Percentiles rank a stretch among this genome's conserved stretches.
phyloP scores from a whole-genome alignment of 2,329 filamentous ascomycete species.

The Penicillium sp. region DNA sequence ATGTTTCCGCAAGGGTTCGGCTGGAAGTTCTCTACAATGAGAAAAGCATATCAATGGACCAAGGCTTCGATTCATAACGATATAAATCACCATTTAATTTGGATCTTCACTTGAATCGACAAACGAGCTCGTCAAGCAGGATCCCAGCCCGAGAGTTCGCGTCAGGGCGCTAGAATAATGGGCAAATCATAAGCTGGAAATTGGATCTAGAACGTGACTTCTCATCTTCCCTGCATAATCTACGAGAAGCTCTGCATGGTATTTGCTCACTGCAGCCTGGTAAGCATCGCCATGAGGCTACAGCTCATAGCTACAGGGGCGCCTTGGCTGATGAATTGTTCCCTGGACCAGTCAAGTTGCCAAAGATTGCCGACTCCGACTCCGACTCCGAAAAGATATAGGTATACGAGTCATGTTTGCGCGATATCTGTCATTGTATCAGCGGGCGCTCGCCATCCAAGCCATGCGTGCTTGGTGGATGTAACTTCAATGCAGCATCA shows the following conservation, averaged over 20 bases:
- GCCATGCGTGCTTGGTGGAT: not conserved
- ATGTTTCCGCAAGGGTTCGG: slow-evolving; percentile 6
- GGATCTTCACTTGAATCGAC: slow-evolving; percentile 8
- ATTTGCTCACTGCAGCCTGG: not conserved
- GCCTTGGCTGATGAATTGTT: not conserved
- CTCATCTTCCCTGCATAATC: not conserved
- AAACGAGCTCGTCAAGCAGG: slow-evolving; percentile 7
- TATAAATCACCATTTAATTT: slow-evolving; percentile 8
- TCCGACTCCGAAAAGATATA: slow-evolving; percentile 10
- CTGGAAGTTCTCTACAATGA: slow-evolving; percentile 1
- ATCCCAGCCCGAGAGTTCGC: slow-evolving; percentile 14
- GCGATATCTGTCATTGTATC: not conserved
- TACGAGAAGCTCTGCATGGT: not conserved
- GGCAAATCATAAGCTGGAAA: slow-evolving; percentile 14
- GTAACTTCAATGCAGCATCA: not conserved
- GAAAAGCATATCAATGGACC: slow-evolving; percentile 14
- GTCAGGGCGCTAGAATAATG: not conserved
- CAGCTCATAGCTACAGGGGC: no score
- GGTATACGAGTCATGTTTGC: not conserved
- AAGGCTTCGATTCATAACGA: not conserved
- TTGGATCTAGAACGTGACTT: not conserved
- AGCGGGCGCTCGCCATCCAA: not conserved
- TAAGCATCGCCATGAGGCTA: not conserved
- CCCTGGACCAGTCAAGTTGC: not conserved
- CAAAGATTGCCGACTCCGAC: slow-evolving; percentile 15